A percentile compares a stretch with the other conserved stretches of the same genome.
Conservation (phyloP, 2,329 filamentous ascomycete species). For the Dactylonectria macrodidyma region DNA sequence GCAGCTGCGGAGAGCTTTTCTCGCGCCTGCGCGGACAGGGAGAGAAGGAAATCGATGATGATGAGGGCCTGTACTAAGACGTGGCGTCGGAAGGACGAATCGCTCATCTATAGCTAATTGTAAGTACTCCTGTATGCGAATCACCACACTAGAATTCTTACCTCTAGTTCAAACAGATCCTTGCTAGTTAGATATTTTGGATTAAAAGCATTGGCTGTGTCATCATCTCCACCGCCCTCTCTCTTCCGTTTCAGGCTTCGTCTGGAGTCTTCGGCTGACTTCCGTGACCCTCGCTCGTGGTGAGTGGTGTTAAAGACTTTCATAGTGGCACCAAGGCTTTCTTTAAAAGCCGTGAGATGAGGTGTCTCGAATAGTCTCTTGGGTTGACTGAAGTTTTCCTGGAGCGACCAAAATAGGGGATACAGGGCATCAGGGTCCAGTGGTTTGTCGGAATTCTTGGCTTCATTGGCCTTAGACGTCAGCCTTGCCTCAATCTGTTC, state of each 20-base stretch:
- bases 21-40: constrained; percentile 86
- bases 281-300: constrained; percentile 65
- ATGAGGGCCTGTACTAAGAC: constrained; percentile 97
- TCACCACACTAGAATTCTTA: constrained; percentile 53
- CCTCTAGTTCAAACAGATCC: constrained; percentile 96
- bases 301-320: constrained; percentile 67
- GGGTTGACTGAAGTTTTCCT: constrained; percentile 92
- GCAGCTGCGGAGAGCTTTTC: constrained; percentile 79
- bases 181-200: constrained; percentile 98
- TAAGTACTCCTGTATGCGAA: not conserved
- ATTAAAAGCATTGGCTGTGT: constrained; percentile 76
- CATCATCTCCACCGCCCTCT: constrained; percentile 67
- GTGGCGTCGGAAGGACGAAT: constrained; percentile 93
- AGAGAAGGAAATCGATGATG: constrained; percentile 94
- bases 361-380: constrained; percentile 82
- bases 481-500: constrained; percentile 51
- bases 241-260: constrained; percentile 81
- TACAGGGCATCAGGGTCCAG: constrained; percentile 84
- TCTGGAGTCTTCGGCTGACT: constrained; percentile 73
- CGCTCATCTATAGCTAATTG: constrained; percentile 74
- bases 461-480: constrained; percentile 58
- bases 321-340: constrained; percentile 78
- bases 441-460: constrained; percentile 64
- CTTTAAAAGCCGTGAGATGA: constrained; percentile 86
- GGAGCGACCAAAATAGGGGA: constrained; percentile 93